phyloP scores from a whole-genome alignment of 2,329 filamentous ascomycete species.

The Phoma sp. region DNA sequence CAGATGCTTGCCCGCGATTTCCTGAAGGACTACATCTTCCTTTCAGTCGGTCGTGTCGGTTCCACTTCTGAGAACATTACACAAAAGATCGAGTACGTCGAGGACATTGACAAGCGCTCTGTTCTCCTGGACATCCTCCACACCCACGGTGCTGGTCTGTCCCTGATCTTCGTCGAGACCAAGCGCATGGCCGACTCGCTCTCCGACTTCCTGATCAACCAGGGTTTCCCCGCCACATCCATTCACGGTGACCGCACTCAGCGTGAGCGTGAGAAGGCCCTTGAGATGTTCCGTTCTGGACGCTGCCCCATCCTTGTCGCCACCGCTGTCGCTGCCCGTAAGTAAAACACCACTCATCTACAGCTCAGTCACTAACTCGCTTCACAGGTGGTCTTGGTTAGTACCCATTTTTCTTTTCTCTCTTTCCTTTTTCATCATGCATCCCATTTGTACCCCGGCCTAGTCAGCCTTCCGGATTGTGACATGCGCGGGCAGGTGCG shows the following conservation, averaged over 20 bases:
- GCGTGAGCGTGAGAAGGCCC: slow-evolving; percentile 95
- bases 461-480: too few relatives aligned
- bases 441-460: too few relatives aligned
- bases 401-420: neutral
- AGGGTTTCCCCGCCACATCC: slow-evolving; percentile 96
- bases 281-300: slow-evolving; percentile 96
- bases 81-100: slow-evolving; percentile 97
- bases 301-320: slow-evolving; percentile 96
- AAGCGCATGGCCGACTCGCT: slow-evolving; percentile 99
- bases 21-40: slow-evolving; percentile 98
- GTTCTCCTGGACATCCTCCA: slow-evolving; percentile 97
- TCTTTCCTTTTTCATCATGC: too few relatives aligned
- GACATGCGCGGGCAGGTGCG: too few relatives aligned
- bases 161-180: slow-evolving; percentile 97
- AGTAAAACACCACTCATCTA: too few relatives aligned
- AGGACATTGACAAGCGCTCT: slow-evolving; percentile 96
- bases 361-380: neutral
- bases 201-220: slow-evolving; percentile 98
- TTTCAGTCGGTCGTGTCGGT: slow-evolving; percentile 97
- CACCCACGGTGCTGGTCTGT: slow-evolving; percentile 87
- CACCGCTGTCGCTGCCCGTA: slow-evolving; percentile 88
- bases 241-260: slow-evolving; percentile 99
- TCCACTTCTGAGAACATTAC: slow-evolving; percentile 99
- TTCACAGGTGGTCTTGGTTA: slow-evolving; percentile 8
- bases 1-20: slow-evolving; percentile 99